A percentile compares a stretch with the other conserved stretches of the same genome.
These are phyloP conservation scores for Pholiota microspora DNA, from an alignment of 768 basidiomycete species.

Conservation along the genomic window DNA sequence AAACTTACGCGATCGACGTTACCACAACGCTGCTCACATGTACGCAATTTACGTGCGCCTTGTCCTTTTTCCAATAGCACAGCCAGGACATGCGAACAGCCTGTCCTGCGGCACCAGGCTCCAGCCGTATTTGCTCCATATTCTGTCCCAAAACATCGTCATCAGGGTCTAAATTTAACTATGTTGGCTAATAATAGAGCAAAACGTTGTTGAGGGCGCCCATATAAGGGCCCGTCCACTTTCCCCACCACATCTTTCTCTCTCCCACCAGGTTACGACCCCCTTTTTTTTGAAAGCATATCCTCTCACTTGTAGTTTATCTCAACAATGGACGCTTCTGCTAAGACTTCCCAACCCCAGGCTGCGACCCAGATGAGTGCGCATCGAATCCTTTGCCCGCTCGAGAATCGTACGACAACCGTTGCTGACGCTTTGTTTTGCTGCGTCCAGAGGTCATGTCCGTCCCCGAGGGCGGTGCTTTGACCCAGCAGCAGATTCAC, in stretches of 20 bases:
- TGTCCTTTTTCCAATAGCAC: neutral
- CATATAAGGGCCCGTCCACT: slow-evolving; percentile 8
- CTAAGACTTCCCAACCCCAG: slow-evolving; percentile 51
- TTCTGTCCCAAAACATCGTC: neutral
- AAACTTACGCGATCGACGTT: neutral
- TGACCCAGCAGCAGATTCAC: slow-evolving; percentile 24
- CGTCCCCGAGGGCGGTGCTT: slow-evolving; percentile 28
- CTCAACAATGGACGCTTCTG: slow-evolving; percentile 17
- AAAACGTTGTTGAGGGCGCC: slow-evolving; percentile 7
- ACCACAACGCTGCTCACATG: neutral
- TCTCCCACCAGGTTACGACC: neutral
- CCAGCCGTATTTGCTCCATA: neutral
- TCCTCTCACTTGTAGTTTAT: neutral
- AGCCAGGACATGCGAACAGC: neutral
- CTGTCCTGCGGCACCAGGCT: neutral
- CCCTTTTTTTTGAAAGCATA: neutral
- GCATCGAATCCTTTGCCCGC: slow-evolving; percentile 21
- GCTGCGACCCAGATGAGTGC: slow-evolving; percentile 62
- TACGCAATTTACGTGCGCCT: neutral
- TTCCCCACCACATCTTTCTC: slow-evolving; percentile 7
- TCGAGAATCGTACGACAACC: neutral
- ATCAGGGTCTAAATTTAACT: neutral
- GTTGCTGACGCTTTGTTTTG: neutral
- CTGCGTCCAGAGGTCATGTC: slow-evolving; percentile 43
- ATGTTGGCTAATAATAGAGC: slow-evolving; percentile 12